phyloP scores from a whole-genome alignment of 1,284 basidiomycete species.

The Boletus semigastroideus region DNA sequence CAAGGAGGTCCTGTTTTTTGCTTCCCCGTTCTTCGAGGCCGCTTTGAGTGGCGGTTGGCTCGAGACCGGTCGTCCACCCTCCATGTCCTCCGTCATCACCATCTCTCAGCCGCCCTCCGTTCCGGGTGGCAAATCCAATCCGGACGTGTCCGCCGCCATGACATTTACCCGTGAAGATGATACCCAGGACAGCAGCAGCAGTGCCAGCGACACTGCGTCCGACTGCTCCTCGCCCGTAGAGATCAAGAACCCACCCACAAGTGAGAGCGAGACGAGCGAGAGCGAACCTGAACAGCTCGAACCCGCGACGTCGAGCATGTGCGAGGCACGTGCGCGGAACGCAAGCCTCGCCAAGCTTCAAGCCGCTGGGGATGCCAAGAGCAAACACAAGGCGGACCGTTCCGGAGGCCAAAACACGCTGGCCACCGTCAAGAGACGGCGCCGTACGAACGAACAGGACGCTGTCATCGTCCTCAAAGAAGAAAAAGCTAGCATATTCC shows the following conservation, averaged over 20 bases:
- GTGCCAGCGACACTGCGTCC: conserved; percentile 28
- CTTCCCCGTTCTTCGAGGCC: conserved; percentile 84
- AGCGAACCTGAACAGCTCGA: conserved; percentile 38
- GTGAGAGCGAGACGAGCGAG: conserved; percentile 35
- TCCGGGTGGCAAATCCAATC: conserved; percentile 44
- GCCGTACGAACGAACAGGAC: conserved; percentile 51
- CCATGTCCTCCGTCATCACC: conserved; percentile 78
- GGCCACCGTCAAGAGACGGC: conserved; percentile 42
- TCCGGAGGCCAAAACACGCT: conserved; percentile 35
- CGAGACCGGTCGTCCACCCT: conserved; percentile 68
- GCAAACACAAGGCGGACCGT: conserved; percentile 20
- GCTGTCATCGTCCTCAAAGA: conserved; percentile 82
- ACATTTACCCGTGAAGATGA: conserved; percentile 57
- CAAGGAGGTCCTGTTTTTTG: conserved; percentile 81
- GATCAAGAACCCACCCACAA: conserved; percentile 25
- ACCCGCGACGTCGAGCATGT: conserved; percentile 11
- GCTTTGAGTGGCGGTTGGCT: conserved; percentile 80
- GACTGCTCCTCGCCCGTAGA: conserved; percentile 39
- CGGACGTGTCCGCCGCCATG: conserved; percentile 50
- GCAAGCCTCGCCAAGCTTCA: conserved; percentile 51
- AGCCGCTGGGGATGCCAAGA: conserved; percentile 16
- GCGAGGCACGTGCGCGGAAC: conserved; percentile 39
- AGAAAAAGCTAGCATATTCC: conserved; percentile 79
- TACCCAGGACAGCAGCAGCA: conserved; percentile 31
- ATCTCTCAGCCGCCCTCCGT: conserved; percentile 69